A percentile compares a stretch with the other conserved stretches of the same genome.
Conservation (phyloP, 2,329 filamentous ascomycete species). For the Paraconiothyrium brasiliense region DNA sequence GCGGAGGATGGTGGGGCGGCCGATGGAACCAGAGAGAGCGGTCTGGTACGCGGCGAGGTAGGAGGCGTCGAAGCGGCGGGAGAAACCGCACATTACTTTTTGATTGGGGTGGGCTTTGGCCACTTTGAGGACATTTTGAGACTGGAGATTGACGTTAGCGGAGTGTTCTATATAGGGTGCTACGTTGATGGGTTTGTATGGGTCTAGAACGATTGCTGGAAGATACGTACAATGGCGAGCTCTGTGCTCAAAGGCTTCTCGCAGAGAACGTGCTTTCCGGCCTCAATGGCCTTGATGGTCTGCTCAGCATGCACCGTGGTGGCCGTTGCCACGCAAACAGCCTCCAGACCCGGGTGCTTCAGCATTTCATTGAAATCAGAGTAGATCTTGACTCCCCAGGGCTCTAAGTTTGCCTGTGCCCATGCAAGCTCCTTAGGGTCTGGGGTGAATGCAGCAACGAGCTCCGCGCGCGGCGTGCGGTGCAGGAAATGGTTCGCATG, state of each 20-base stretch:
- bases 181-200: background rate
- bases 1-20: constrained; percentile 67
- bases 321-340: constrained; percentile 64
- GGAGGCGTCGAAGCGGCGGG: constrained; percentile 71
- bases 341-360: constrained; percentile 63
- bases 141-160: constrained; percentile 51
- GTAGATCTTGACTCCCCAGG: constrained; percentile 63
- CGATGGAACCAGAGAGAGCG: constrained; percentile 65
- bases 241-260: constrained; percentile 69
- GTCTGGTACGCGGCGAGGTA: constrained; percentile 69
- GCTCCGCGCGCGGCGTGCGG: constrained; percentile 56
- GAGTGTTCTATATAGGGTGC: background rate
- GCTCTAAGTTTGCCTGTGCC: constrained; percentile 61
- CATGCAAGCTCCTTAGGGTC: constrained; percentile 56
- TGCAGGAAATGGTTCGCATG: constrained; percentile 60
- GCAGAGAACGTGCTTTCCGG: constrained; percentile 65
- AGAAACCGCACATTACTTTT: constrained; percentile 74
- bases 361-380: constrained; percentile 66
- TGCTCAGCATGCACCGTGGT: constrained; percentile 67
- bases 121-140: constrained; percentile 67
- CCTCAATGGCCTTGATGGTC: constrained; percentile 65
- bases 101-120: constrained; percentile 65
- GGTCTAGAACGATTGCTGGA: background rate
- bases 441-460: constrained; percentile 60
- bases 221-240: constrained; percentile 63